phyloP scores from a whole-genome alignment of 768 basidiomycete genomes.

The Amanita pallidorosea region DNA sequence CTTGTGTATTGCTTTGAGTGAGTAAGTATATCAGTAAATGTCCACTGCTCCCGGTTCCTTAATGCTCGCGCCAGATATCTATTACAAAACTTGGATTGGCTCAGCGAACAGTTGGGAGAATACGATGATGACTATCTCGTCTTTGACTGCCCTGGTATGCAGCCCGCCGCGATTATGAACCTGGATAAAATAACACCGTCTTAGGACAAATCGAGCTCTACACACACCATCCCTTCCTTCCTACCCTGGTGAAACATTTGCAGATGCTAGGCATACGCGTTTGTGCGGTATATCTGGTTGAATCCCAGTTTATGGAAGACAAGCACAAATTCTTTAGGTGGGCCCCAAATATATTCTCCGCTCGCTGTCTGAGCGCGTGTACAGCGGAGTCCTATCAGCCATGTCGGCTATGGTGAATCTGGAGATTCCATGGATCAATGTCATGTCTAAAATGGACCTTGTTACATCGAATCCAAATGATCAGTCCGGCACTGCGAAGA shows the following conservation, averaged over 20 bases:
- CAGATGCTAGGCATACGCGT: conserved; percentile 70
- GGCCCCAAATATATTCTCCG: conserved; percentile 2
- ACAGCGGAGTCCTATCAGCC: conserved; percentile 86
- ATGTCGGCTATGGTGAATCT: conserved; percentile 99
- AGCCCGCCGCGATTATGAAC: neutral
- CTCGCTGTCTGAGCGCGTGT: conserved; percentile 4
- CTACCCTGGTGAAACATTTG: conserved; percentile 73
- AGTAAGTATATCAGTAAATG: conserved; percentile 37
- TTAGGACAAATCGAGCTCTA: conserved; percentile 96
- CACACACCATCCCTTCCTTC: conserved; percentile 95
- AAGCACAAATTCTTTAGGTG: conserved; percentile 96
- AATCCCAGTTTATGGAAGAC: conserved; percentile 99
- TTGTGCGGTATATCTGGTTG: conserved; percentile 88
- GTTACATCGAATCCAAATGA: conserved; percentile 61
- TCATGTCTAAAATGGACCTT: conserved; percentile 99
- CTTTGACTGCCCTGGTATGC: conserved; percentile 75
- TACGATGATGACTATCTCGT: conserved; percentile 95
- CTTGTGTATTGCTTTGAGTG: conserved; percentile 99
- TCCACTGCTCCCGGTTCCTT: neutral
- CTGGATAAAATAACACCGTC: neutral
- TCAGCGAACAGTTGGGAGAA: conserved; percentile 90
- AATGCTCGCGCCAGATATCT: conserved; percentile 59
- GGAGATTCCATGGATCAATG: conserved; percentile 93
- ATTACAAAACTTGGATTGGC: conserved; percentile 95
- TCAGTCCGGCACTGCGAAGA: conserved; percentile 48